Evolutionary conservation across 208 protist species (phyloP).

Genomic region (Acanthamoeba sp.): DNA sequence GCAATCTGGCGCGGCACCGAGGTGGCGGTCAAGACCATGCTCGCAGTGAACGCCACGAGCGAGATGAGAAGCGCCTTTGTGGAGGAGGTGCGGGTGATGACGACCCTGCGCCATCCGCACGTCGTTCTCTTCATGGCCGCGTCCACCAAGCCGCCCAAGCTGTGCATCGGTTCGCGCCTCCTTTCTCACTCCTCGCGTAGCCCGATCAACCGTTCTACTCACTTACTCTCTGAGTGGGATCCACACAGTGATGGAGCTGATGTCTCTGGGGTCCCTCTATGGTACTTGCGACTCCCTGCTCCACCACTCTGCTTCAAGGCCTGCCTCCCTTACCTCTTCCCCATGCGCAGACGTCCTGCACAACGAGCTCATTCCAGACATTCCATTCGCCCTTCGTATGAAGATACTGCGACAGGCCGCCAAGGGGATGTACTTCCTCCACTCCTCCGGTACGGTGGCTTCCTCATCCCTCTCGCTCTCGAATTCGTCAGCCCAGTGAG

Average conservation of each 20-base stretch:
- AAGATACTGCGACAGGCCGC: background rate
- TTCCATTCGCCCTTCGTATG: background rate
- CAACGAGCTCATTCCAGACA: background rate
- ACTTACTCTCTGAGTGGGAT: background rate
- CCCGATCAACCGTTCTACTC: background rate
- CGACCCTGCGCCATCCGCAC: background rate
- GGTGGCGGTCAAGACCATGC: conserved; percentile 22
- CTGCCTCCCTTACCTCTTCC: background rate
- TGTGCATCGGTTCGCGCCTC: conserved; percentile 38
- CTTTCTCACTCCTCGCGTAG: too few species aligned
- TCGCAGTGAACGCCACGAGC: background rate
- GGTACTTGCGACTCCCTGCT: too few species aligned
- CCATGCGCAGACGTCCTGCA: background rate
- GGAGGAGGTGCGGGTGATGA: conserved; percentile 20
- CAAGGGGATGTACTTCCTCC: conserved; percentile 9
- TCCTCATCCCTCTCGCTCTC: background rate
- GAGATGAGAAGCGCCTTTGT: background rate
- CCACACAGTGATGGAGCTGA: background rate
- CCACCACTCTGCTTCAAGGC: too few species aligned
- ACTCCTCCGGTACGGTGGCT: conserved; percentile 38
- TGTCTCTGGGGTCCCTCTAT: background rate
- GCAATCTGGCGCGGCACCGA: conserved; percentile 38
- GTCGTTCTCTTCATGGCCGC: conserved; percentile 60
- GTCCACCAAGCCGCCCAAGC: background rate
- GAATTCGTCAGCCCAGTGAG: background rate